Conservation (phyloP, 2,329 filamentous ascomycete genomes). For the Penicillium decumbens region DNA sequence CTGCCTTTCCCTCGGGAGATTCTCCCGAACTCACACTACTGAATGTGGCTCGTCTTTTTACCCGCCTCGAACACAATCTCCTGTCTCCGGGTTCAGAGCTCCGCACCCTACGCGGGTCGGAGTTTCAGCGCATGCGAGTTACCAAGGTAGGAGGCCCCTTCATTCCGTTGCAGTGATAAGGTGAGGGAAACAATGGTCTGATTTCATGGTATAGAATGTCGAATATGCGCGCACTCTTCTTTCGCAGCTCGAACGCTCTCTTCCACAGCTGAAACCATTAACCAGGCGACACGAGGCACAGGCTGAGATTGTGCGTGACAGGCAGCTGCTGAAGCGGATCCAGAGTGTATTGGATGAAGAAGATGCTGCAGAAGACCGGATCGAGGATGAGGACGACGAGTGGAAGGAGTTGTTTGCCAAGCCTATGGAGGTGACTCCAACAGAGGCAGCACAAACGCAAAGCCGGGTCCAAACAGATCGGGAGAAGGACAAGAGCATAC, state of each 20-base stretch:
- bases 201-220: slow-evolving; percentile 33
- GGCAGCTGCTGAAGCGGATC: slow-evolving; percentile 32
- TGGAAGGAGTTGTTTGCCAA: slow-evolving; percentile 28
- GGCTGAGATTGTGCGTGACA: slow-evolving; percentile 39
- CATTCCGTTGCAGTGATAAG: no score
- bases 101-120: slow-evolving; percentile 35
- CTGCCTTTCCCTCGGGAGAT: slow-evolving; percentile 12
- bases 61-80: slow-evolving; percentile 43
- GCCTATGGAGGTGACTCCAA: slow-evolving; percentile 17
- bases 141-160: slow-evolving; percentile 28
- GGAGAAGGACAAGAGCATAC: neutral
- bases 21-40: slow-evolving; percentile 34
- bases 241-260: slow-evolving; percentile 38
- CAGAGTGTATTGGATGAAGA: slow-evolving; percentile 33
- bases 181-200: neutral
- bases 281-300: slow-evolving; percentile 39
- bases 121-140: slow-evolving; percentile 43
- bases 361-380: slow-evolving; percentile 19
- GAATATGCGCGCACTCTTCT: slow-evolving; percentile 44
- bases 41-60: slow-evolving; percentile 41
- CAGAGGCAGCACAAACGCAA: neutral
- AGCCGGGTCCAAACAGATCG: neutral
- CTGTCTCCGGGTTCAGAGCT: slow-evolving; percentile 38
- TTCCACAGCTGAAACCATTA: slow-evolving; percentile 38
- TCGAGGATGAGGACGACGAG: slow-evolving; percentile 20